Base-by-base conservation (phyloP, 768 basidiomycete species). In the Grammothele lineata region DNA sequence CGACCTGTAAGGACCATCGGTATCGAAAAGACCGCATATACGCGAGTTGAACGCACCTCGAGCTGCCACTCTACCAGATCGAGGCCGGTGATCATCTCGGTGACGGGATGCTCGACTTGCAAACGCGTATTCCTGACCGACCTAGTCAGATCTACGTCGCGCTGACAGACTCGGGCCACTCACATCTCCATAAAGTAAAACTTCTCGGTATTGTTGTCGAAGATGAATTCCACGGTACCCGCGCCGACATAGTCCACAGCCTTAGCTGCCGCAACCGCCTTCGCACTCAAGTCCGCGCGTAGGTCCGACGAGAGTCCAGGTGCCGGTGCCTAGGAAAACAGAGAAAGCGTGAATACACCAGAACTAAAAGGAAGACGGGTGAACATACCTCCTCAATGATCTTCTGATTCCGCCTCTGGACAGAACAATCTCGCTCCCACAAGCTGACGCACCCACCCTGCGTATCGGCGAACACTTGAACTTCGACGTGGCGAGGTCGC, bases 101-200 rank as follows among this genome's bases (percentile, higher is more conserved):
- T 93, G 23, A 95, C 88, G 12, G 92, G 92, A 62, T 94, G 92
- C 57, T 94, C 90, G 24, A 91, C 88, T 66, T 92, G 90, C 35
- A 91, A 61, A 30, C 88, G 76, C 10, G 88, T 90, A 57, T 91
- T 91, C 88, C 87, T 89, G 34, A 8, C 14, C 12, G 17, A 17
- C 2, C 19, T 35, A 10, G 37, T 19, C 22, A 34, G 27, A 25
- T 21, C 9, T 17, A 39, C 4, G 32, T n/a, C 10, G n/a, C n/a
- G n/a, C n/a, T n/a, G n/a, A n/a, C n/a, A n/a, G n/a, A n/a, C n/a
- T n/a, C n/a, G n/a, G n/a, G 14, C 12, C 21, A 60, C 84, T 43
- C 55, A 84, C 90, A 95, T 95, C 67, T 96, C 93, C 92, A 94
- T 94, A 62, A 96, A 96, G 60, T 84, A 96, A 64, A 95, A 95